These are phyloP conservation scores for Amanita fuliginea DNA, from an alignment of 768 basidiomycete genomes.

Conservation along the genomic window DNA sequence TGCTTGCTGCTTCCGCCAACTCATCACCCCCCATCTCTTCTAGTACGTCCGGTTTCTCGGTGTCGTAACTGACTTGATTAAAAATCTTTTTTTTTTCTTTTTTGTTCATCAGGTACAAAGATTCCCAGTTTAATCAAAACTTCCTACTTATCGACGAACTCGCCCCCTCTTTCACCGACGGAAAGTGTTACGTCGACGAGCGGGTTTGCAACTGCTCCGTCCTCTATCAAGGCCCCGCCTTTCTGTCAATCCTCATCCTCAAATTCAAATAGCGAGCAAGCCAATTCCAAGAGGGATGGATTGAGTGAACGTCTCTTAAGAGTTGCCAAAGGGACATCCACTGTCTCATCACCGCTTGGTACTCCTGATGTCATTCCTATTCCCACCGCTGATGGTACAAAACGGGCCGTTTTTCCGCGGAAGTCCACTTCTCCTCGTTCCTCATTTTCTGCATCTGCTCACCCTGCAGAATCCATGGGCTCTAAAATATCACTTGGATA, in stretches of 20 bases:
- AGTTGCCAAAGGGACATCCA: slow-evolving; percentile 19
- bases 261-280: slow-evolving; percentile 12
- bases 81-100: too few species aligned
- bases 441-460: neutral
- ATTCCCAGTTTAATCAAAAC: neutral
- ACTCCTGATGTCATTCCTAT: neutral
- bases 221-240: slow-evolving; percentile 3
- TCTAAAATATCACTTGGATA: neutral
- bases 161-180: slow-evolving; percentile 1
- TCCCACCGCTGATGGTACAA: neutral
- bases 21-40: neutral
- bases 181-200: slow-evolving; percentile 3
- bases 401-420: neutral
- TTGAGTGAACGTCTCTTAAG: slow-evolving; percentile 32
- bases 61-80: neutral
- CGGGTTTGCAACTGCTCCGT: slow-evolving; percentile 4
- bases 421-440: neutral
- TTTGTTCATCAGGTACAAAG: neutral
- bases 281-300: slow-evolving; percentile 19
- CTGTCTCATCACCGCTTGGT: neutral
- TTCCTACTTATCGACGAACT: neutral
- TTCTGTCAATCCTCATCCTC: neutral
- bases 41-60: neutral
- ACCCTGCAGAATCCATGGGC: neutral
- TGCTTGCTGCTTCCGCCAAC: slow-evolving; percentile 7